A percentile compares a stretch with the other conserved stretches of the same genome.
Conservation (phyloP, 352 stramenopile species). For the Thalassiosira pacifica region DNA sequence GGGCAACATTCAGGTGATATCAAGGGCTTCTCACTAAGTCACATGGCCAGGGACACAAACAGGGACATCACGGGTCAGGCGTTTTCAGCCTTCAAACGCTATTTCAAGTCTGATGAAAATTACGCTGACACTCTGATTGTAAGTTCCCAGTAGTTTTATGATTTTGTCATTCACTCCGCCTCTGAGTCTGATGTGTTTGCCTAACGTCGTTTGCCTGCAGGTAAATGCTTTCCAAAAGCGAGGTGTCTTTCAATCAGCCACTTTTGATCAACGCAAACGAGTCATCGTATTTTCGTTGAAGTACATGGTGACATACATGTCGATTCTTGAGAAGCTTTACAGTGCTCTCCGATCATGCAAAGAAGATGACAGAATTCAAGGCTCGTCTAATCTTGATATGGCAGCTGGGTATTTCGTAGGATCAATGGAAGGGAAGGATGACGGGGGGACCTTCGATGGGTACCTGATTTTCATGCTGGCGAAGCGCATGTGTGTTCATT, state of each 20-base stretch:
- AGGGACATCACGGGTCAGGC: constrained; percentile 71
- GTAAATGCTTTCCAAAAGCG: constrained; percentile 53
- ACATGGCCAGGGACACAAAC: constrained; percentile 73
- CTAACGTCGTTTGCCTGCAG: constrained; percentile 32
- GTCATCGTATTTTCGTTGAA: constrained; percentile 71
- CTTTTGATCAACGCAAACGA: constrained; percentile 65
- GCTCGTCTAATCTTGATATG: constrained; percentile 56
- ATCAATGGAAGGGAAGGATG: constrained; percentile 75
- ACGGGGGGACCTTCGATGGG: constrained; percentile 72
- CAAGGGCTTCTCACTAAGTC: constrained; percentile 55
- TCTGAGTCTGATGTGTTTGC: constrained; percentile 27
- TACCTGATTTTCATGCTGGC: constrained; percentile 78
- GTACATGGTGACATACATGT: constrained; percentile 84
- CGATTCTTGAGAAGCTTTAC: constrained; percentile 76
- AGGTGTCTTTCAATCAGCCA: constrained; percentile 52
- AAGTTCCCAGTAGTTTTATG: constrained; percentile 21
- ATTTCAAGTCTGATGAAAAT: constrained; percentile 73
- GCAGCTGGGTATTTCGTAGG: constrained; percentile 79
- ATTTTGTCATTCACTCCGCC: constrained; percentile 11
- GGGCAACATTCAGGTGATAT: constrained; percentile 60
- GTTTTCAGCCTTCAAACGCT: constrained; percentile 77
- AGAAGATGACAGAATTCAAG: constrained; percentile 24
- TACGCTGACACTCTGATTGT: constrained; percentile 84
- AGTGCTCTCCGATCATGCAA: constrained; percentile 73
- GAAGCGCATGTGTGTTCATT: constrained; percentile 82